A percentile compares a stretch with the other conserved stretches of the same genome.
Evolutionary conservation across 2,329 filamentous ascomycete species (phyloP).

Genomic region (Zymoseptoria tritici): DNA sequence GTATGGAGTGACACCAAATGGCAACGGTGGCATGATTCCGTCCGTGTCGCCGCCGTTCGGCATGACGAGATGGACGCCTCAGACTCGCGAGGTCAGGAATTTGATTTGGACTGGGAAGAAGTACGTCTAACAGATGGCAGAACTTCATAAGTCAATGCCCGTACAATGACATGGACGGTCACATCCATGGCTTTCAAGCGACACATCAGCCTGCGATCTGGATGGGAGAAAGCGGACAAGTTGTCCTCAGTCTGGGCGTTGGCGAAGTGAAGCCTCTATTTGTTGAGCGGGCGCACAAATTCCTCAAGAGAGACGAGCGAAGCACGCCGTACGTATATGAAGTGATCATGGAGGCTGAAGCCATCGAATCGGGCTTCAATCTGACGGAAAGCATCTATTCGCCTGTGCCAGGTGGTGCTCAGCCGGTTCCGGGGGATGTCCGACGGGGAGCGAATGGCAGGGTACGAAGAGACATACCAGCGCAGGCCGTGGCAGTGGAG

Average conservation of each 20-base stretch:
- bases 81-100: slow-evolving; percentile 30
- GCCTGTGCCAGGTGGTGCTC: slow-evolving; percentile 37
- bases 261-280: slow-evolving; percentile 31
- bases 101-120: slow-evolving; percentile 2
- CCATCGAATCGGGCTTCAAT: slow-evolving; percentile 24
- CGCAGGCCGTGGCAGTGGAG: background rate
- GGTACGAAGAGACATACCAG: slow-evolving; percentile 14
- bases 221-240: slow-evolving; percentile 45
- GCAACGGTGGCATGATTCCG: slow-evolving; percentile 30
- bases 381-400: slow-evolving; percentile 28
- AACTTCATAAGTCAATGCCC: slow-evolving; percentile 46
- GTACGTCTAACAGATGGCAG: slow-evolving; percentile 12
- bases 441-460: slow-evolving; percentile 38
- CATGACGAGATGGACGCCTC: slow-evolving; percentile 48
- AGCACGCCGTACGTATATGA: slow-evolving; percentile 44
- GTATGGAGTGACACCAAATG: slow-evolving; percentile 27
- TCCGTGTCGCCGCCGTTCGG: slow-evolving; percentile 36
- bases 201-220: slow-evolving; percentile 48
- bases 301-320: slow-evolving; percentile 37
- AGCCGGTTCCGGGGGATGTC: slow-evolving; percentile 31
- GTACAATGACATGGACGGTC: slow-evolving; percentile 38
- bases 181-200: slow-evolving; percentile 44
- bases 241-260: slow-evolving; percentile 37
- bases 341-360: slow-evolving; percentile 34
- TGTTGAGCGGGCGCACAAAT: slow-evolving; percentile 35